Conservation (phyloP, 345 rosid species). For the Nasturtium officinale region DNA sequence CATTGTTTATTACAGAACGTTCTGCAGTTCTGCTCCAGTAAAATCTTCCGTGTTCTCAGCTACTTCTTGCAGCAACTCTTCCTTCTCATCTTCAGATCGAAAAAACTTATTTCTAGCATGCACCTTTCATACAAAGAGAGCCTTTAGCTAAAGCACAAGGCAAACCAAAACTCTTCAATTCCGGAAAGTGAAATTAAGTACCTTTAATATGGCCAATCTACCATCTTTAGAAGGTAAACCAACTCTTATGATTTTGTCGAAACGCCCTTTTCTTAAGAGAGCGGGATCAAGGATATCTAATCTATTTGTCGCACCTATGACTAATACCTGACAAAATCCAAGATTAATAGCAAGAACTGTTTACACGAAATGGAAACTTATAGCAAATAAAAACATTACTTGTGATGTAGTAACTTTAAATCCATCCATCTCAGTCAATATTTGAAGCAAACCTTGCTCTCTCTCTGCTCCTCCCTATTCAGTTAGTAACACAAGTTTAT, state of each 20-base stretch:
- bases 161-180: slow-evolving; percentile 9
- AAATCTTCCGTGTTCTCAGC: slow-evolving; percentile 85
- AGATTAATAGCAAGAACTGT: slow-evolving; percentile 25
- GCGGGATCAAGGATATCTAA: slow-evolving; percentile 97
- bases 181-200: slow-evolving; percentile 30
- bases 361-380: background rate
- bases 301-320: slow-evolving; percentile 97
- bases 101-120: slow-evolving; percentile 95
- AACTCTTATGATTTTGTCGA: slow-evolving; percentile 92
- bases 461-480: slow-evolving; percentile 96
- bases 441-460: slow-evolving; percentile 98
- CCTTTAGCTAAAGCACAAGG: slow-evolving; percentile 24
- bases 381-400: slow-evolving; percentile 50
- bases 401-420: slow-evolving; percentile 87
- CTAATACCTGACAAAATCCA: slow-evolving; percentile 69
- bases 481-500: slow-evolving; percentile 18
- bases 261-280: slow-evolving; percentile 94
- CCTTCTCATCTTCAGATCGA: slow-evolving; percentile 82
- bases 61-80: slow-evolving; percentile 68
- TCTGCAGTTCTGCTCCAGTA: slow-evolving; percentile 97
- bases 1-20: slow-evolving; percentile 62
- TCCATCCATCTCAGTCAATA: slow-evolving; percentile 98
- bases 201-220: slow-evolving; percentile 90
- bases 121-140: slow-evolving; percentile 53
- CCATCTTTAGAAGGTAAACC: slow-evolving; percentile 95